phyloP scores from a whole-genome alignment of 257 asterid genomes.

The Fraxinus excelsior region DNA sequence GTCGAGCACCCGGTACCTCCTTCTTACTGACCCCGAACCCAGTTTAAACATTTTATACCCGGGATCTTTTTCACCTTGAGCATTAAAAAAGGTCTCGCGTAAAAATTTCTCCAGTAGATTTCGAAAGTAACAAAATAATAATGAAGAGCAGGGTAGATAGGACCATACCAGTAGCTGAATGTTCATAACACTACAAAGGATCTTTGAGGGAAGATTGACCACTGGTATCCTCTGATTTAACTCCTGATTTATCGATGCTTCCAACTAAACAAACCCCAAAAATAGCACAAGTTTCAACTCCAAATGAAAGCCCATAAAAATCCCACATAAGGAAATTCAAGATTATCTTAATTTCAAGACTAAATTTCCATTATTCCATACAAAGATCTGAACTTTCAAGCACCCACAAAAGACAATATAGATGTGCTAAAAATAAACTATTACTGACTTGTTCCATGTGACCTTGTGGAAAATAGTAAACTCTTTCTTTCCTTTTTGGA shows the following conservation, averaged over 20 bases:
- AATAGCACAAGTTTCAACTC: neutral
- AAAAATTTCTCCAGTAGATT: neutral
- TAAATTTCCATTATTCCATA: constrained; percentile 2
- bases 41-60: neutral
- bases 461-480: constrained; percentile 44
- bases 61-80: too few relatives aligned
- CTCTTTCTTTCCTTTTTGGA: constrained; percentile 31
- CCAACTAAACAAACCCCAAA: constrained; percentile 43
- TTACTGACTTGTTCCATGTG: constrained; percentile 43
- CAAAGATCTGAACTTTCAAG: constrained; percentile 17
- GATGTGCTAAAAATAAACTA: neutral
- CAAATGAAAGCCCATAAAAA: neutral
- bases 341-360: neutral
- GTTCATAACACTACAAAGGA: constrained; percentile 53
- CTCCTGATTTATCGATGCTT: constrained; percentile 62
- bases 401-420: neutral
- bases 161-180: constrained; percentile 45
- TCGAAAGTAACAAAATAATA: neutral
- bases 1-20: too few relatives aligned
- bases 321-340: constrained; percentile 8
- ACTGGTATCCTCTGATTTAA: constrained; percentile 46
- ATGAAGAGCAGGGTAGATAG: neutral
- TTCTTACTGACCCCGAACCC: too few relatives aligned
- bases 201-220: constrained; percentile 56
- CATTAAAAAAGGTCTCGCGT: too few relatives aligned